These are phyloP conservation scores for Rubia balearica DNA, from an alignment of 305 asterid genomes.

Conservation along the genomic window DNA sequence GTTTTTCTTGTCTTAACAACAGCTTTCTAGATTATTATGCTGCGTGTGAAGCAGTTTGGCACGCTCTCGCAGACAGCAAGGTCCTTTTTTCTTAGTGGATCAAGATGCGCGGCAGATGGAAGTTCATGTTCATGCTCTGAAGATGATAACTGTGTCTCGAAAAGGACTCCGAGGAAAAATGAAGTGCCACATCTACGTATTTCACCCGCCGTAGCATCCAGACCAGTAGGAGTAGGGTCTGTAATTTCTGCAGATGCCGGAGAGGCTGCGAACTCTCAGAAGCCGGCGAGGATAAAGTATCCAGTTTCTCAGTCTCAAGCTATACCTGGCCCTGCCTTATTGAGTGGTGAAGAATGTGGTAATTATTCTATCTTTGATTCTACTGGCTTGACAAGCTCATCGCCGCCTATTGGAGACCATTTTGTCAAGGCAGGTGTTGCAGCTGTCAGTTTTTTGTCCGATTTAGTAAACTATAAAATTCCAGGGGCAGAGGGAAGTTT, in stretches of 20 bases:
- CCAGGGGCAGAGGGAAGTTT: conserved; percentile 53
- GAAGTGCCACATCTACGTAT: conserved; percentile 33
- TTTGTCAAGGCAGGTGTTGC: conserved; percentile 82
- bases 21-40: conserved; percentile 60
- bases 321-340: conserved; percentile 26
- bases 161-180: conserved; percentile 40
- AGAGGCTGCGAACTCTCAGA: conserved; percentile 35
- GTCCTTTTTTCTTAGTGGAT: conserved; percentile 57
- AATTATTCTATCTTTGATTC: conserved; percentile 37
- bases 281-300: conserved; percentile 23
- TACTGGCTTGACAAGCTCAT: conserved; percentile 27
- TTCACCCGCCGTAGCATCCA: conserved; percentile 36
- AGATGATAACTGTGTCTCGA: conserved; percentile 62
- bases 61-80: conserved; percentile 81
- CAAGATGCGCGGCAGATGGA: conserved; percentile 77
- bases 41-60: conserved; percentile 78
- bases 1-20: conserved; percentile 15
- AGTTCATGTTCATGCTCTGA: conserved; percentile 80
- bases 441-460: conserved; percentile 72
- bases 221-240: conserved; percentile 43
- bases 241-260: conserved; percentile 38
- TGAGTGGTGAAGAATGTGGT: conserved; percentile 30
- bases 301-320: conserved; percentile 32
- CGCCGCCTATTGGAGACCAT: conserved; percentile 62
- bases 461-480: conserved; percentile 60